Evolutionary conservation across 2,329 filamentous ascomycete species (phyloP).

Genomic region (Claviceps sorghi): DNA sequence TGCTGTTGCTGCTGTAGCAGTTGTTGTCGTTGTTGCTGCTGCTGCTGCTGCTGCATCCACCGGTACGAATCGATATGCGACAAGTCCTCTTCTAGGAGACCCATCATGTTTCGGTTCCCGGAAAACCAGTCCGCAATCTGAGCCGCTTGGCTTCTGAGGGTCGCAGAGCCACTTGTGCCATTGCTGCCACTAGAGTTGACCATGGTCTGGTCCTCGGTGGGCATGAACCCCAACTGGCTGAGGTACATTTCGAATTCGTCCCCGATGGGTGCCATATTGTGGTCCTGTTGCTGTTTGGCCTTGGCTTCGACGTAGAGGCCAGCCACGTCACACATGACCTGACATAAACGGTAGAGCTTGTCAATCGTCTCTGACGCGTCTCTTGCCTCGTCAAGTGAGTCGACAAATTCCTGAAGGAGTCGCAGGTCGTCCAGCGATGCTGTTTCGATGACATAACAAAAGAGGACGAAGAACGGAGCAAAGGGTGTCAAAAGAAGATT

Average conservation of each 20-base stretch:
- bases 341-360: slow-evolving; percentile 47
- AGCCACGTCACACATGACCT: slow-evolving; percentile 47
- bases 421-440: slow-evolving; percentile 36
- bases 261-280: slow-evolving; percentile 33
- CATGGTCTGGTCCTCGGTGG: slow-evolving; percentile 20
- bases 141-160: slow-evolving; percentile 19
- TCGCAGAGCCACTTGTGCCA: slow-evolving; percentile 6
- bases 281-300: slow-evolving; percentile 29
- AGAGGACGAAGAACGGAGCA: slow-evolving; percentile 44
- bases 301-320: slow-evolving; percentile 48
- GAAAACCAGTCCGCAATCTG: slow-evolving; percentile 53
- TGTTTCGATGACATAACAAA: slow-evolving; percentile 43
- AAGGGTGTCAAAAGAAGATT: slow-evolving; percentile 43
- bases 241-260: slow-evolving; percentile 52
- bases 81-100: slow-evolving; percentile 47
- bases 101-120: slow-evolving; percentile 50
- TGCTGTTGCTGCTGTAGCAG: too few species aligned
- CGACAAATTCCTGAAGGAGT: slow-evolving; percentile 40
- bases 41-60: slow-evolving; percentile 16
- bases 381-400: slow-evolving; percentile 36
- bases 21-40: slow-evolving; percentile 8
- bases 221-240: slow-evolving; percentile 46
- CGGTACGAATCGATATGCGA: slow-evolving; percentile 27
- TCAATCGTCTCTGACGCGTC: slow-evolving; percentile 42
- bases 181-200: slow-evolving; percentile 11